Evolutionary conservation across 2,329 filamentous ascomycete genomes (phyloP), one percentile per base, ranked within the genome.

Genomic region (Colletotrichum horii): DNA sequence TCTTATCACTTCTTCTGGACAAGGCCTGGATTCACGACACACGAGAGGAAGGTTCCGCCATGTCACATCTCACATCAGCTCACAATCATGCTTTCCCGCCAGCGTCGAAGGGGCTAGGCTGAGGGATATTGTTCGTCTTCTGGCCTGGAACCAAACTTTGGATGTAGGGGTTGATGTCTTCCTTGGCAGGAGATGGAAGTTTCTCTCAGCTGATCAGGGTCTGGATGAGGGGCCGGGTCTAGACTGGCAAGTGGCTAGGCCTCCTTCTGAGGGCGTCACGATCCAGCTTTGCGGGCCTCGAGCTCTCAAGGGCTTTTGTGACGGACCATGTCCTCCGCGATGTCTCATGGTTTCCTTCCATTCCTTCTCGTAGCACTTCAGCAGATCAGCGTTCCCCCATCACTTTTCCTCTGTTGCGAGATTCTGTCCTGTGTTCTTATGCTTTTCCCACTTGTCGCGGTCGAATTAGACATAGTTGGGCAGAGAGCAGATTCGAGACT

Each of bases 391-490:
- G 0, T 48, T 2, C 11, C n/a, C 43, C 5, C 43, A 0, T 22
- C n/a, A 52, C 11, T 22, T 52, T 14, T 52, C 0, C 43, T 4
- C 11, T 0, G 43, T n/a, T 12, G 14, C 1, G 0, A 52, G 11
- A 48, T 48, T 7, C 43, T 22, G 19, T 7, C 11, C 43, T 2
- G 43, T 48, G 6, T 14, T 5, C n/a, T 48, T n/a, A 48, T 48
- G 43, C n/a, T 48, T 48, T n/a, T 48, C 43, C 11, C 4, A 4
- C 15, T 15, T 36, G 6, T 16, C 34, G 4, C 8, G 19, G 8
- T 43, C 8, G 19, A 43, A 6, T 8, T 43, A 11, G 34, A 16
- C 34, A 36, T 8, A 36, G 15, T 3, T 16, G 34, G 34, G 34
- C 6, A 36, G 34, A 36, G 34, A 7, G 6, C 34, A 36, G 7